Evolutionary conservation across 2,329 filamentous ascomycete genomes (phyloP).

Genomic region (Biscogniauxia sp.): DNA sequence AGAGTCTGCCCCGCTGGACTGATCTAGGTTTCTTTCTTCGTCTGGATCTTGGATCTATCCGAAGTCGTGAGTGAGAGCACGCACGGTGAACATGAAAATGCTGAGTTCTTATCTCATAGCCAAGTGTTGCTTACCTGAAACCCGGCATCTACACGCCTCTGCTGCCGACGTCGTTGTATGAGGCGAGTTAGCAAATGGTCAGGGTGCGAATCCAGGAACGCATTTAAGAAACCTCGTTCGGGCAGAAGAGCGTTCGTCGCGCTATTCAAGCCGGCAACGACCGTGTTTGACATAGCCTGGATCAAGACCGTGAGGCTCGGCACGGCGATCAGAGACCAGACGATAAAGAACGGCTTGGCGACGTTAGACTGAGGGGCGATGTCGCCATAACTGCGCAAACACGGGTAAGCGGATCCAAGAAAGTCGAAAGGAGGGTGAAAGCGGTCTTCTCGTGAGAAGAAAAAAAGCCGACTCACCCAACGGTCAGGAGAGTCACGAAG

Average conservation of each 20-base stretch:
- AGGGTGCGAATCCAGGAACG: slow-evolving; percentile 2
- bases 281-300: slow-evolving; percentile 9
- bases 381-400: slow-evolving; percentile 3
- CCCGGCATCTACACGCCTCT: slow-evolving; percentile 2
- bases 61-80: not conserved
- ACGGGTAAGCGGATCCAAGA: not conserved
- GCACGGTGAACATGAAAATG: not conserved
- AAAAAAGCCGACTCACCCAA: slow-evolving; percentile 1
- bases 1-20: not conserved
- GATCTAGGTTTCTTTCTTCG: not conserved
- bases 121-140: slow-evolving; percentile 4
- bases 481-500: slow-evolving; percentile 10
- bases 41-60: slow-evolving; percentile 8
- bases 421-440: not conserved
- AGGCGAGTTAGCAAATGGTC: slow-evolving; percentile 8
- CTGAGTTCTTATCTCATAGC: not conserved
- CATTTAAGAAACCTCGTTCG: slow-evolving; percentile 6
- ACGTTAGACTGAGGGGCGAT: slow-evolving; percentile 6
- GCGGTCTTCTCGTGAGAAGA: no score
- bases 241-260: slow-evolving; percentile 5
- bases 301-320: slow-evolving; percentile 9
- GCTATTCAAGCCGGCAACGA: slow-evolving; percentile 5
- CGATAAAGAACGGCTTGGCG: slow-evolving; percentile 10
- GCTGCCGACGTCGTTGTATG: not conserved
- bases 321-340: slow-evolving; percentile 9